phyloP scores from a whole-genome alignment of 2,329 filamentous ascomycete species.

The Paraconiothyrium sp. region DNA sequence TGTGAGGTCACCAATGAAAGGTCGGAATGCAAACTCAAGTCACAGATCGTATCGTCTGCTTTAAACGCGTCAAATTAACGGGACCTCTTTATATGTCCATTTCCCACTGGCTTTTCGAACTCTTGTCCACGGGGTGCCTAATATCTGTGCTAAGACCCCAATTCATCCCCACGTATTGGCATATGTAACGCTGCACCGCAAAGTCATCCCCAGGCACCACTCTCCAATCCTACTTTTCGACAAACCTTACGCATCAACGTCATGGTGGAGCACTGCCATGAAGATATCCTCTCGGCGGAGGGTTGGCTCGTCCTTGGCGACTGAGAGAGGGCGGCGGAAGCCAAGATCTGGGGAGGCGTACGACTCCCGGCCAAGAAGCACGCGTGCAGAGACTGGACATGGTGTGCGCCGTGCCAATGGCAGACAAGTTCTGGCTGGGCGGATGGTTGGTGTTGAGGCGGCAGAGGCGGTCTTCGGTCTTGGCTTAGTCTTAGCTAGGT shows the following conservation, averaged over 20 bases:
- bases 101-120: neutral
- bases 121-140: conserved; percentile 16
- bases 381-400: neutral
- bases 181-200: conserved; percentile 34
- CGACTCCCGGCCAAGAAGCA: neutral
- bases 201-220: conserved; percentile 27
- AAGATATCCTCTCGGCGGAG: conserved; percentile 10
- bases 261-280: conserved; percentile 34
- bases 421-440: neutral
- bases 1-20: neutral
- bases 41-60: conserved; percentile 13
- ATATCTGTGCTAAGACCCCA: conserved; percentile 20
- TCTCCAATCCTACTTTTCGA: conserved; percentile 20
- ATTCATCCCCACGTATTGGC: conserved; percentile 31
- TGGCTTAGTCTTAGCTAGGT: conserved; percentile 1
- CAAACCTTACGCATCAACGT: conserved; percentile 33
- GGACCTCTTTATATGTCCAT: neutral
- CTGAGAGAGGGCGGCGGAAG: neutral
- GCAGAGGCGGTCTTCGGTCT: neutral
- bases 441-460: conserved; percentile 3
- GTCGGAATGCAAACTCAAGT: neutral
- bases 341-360: neutral
- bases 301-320: conserved; percentile 10
- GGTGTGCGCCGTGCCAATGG: neutral
- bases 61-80: neutral